Evolutionary conservation across 2,329 filamentous ascomycete species (phyloP), one percentile per base, ranked within the genome.

Genomic region (Botrytis medusae): DNA sequence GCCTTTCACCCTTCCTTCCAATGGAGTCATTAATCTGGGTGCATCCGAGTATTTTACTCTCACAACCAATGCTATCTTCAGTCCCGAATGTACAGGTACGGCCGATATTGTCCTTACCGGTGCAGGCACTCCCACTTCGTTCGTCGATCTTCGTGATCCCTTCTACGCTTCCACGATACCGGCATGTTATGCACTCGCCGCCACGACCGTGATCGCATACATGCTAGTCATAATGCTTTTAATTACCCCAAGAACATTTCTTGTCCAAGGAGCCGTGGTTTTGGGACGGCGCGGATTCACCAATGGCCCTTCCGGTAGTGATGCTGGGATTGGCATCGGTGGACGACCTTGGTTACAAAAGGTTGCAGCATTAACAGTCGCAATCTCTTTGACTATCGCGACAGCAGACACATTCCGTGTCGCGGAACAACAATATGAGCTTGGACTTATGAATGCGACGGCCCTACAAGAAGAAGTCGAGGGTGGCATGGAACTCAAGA

Each of bases 121-220:
- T 40, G 72, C 75, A 1, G 72, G 69, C 57, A 74, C 74, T 18
- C 74, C 76, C 34, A 73, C 77, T 32, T 75, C 73, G 12, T 74
- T 76, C 32, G 76, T 72, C 60, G 90, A 94, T 82, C 89, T 93
- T 72, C 87, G 89, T 76, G 93, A 97, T 79, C 94, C 94, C 14
- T 99, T 99, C 83, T 97, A 97, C 83, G 92, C 95, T 72, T 97
- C 95, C 54, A 94, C 93, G 32, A 95, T 96, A 62, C 95, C 96
- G 22, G 94, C 97, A 82, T 92, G 93, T 79, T 99, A 98, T 81
- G 95, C 95, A 63, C 92, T 98, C 71, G 94, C 94, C 72, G 93
- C 94, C 25, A 94, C 94, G 29, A 98, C 95, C 0, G 84, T 94
- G 80, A 97, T 97, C 84, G 92, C 97, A 69, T 93, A 97, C 84